phyloP scores from a whole-genome alignment of 495 filamentous ascomycete species.

The Penicillium egyptiacum region DNA sequence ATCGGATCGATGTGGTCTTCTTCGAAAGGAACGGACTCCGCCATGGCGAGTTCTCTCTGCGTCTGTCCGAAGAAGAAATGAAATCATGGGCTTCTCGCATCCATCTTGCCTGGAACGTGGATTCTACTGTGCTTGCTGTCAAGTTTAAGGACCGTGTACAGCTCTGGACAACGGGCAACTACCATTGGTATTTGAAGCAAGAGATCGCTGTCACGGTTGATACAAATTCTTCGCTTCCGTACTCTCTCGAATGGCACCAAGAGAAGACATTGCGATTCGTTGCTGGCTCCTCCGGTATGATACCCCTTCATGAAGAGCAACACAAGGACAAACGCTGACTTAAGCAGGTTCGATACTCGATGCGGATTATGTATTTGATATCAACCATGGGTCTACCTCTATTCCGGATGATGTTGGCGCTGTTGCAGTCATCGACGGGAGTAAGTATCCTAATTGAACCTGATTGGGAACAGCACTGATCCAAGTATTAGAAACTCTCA shows the following conservation, averaged over 20 bases:
- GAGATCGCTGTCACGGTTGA: constrained; percentile 58
- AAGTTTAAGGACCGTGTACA: constrained; percentile 73
- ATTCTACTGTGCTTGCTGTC: constrained; percentile 88
- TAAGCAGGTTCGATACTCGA: constrained; percentile 49
- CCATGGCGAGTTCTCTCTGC: constrained; percentile 85
- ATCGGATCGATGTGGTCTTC: constrained; percentile 81
- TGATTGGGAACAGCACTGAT: constrained; percentile 24
- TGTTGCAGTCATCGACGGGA: constrained; percentile 86
- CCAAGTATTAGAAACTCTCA: constrained; percentile 52
- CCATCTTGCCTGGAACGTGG: constrained; percentile 78
- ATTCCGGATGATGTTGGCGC: constrained; percentile 77
- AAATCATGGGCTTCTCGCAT: constrained; percentile 59
- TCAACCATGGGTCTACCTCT: constrained; percentile 63
- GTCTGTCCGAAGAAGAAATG: constrained; percentile 58
- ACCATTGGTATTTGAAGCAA: constrained; percentile 98
- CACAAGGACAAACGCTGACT: constrained; percentile 3
- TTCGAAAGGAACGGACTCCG: constrained; percentile 95
- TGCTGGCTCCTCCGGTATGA: constrained; percentile 45
- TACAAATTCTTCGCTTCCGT: constrained; percentile 26
- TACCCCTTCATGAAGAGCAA: not conserved
- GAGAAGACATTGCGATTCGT: constrained; percentile 73
- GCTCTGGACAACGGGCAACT: constrained; percentile 96
- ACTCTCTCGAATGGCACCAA: constrained; percentile 71
- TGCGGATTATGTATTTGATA: constrained; percentile 67
- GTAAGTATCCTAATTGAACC: constrained; percentile 37